Conservation (phyloP, 225 moss, liverwort and hornwort species). For the Pseudoscleropodium purum region DNA sequence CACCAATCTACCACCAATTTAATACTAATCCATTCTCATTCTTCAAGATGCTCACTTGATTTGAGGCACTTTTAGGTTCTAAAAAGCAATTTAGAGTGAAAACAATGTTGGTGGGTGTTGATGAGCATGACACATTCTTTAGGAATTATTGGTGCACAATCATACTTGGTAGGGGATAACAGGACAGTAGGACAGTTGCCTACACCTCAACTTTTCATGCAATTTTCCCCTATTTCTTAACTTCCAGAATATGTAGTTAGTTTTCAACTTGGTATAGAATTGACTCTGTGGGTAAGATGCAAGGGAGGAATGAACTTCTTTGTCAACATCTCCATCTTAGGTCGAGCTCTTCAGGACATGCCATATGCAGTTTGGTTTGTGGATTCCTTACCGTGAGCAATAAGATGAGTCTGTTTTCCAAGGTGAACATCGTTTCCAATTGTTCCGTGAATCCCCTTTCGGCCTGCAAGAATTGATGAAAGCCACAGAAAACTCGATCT, state of each 20-base stretch:
- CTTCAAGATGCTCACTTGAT: not conserved
- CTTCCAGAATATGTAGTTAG: not conserved
- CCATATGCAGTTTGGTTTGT: not conserved
- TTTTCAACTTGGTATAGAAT: not conserved
- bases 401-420: constrained; percentile 10
- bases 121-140: not conserved
- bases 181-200: not conserved
- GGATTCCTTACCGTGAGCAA: not conserved
- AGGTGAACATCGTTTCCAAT: not conserved
- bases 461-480: not conserved
- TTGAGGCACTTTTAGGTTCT: not conserved
- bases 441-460: constrained; percentile 5
- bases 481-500: not conserved
- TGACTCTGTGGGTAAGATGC: not conserved
- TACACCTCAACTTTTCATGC: not conserved
- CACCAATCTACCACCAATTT: not conserved
- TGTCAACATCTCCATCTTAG: not conserved
- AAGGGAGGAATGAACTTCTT: not conserved
- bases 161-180: not conserved
- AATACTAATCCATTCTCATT: not conserved
- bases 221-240: accelerated
- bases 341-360: not conserved
- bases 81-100: not conserved
- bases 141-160: not conserved
- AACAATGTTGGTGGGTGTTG: not conserved